Conservation (phyloP, 192 early-diverging fungal genomes). For the Umbelopsis vinacea region DNA sequence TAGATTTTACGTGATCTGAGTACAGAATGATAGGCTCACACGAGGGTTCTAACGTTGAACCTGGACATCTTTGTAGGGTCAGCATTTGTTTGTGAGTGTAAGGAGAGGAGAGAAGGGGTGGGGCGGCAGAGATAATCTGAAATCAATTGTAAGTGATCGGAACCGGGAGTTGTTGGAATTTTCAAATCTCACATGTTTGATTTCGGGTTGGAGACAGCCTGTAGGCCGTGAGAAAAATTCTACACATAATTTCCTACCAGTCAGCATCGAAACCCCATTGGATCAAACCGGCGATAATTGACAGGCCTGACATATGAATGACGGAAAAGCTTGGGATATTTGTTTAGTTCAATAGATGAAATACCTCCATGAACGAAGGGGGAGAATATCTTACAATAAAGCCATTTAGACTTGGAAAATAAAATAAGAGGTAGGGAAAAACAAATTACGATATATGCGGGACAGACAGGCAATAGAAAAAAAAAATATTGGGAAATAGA, state of each 20-base stretch:
- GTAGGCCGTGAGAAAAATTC: slow-evolving; percentile 9
- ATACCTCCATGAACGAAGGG: not conserved
- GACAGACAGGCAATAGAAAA: not conserved
- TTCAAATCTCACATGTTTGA: slow-evolving; percentile 20
- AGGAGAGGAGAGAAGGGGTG: not conserved
- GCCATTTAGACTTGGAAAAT: not conserved
- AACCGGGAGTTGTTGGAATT: slow-evolving; percentile 8
- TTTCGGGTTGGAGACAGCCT: not conserved
- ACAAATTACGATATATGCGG: not conserved
- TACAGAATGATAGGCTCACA: slow-evolving; percentile 31
- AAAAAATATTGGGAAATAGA: not conserved
- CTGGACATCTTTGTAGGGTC: slow-evolving; percentile 26
- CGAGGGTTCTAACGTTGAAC: slow-evolving; percentile 33
- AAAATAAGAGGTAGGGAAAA: not conserved
- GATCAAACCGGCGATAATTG: not conserved
- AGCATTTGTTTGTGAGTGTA: slow-evolving; percentile 2
- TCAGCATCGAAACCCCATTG: slow-evolving; percentile 22
- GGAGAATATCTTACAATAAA: not conserved
- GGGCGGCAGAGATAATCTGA: not conserved
- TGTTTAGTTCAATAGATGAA: not conserved
- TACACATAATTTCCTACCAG: slow-evolving; percentile 5
- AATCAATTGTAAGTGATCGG: not conserved
- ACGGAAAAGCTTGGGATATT: not conserved
- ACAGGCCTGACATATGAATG: slow-evolving; percentile 3
- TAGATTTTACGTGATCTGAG: slow-evolving; percentile 16